phyloP scores from a whole-genome alignment of 345 rosid genomes.

The Populus tremula region DNA sequence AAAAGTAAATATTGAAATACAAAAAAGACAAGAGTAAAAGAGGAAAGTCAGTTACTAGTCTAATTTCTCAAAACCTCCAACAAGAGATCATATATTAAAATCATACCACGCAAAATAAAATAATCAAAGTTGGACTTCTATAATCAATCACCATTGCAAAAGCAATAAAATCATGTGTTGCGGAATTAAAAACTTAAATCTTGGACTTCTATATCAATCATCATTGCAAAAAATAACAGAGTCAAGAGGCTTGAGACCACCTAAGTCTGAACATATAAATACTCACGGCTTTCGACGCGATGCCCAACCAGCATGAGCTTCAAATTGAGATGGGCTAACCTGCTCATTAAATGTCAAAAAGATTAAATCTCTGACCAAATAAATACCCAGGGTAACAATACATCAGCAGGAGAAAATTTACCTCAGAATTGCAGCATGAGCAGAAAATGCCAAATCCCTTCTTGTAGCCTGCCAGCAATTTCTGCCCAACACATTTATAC shows the following conservation, averaged over 20 bases:
- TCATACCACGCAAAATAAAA: not conserved
- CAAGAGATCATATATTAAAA: not conserved
- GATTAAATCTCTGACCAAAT: constrained; percentile 10
- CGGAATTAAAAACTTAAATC: not conserved
- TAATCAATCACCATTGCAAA: not conserved
- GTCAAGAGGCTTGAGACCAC: not conserved
- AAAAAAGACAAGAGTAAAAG: not conserved
- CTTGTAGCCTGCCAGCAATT: constrained; percentile 77
- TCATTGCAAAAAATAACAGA: not conserved
- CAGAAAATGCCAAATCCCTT: constrained; percentile 79
- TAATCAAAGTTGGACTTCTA: not conserved
- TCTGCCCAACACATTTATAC: constrained; percentile 46
- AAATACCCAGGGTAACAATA: constrained; percentile 11
- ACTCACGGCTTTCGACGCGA: constrained; percentile 94
- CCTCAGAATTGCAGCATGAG: constrained; percentile 78
- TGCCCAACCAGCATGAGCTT: constrained; percentile 97
- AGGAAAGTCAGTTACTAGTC: not conserved
- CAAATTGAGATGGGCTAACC: constrained; percentile 90
- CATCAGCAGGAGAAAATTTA: constrained; percentile 26
- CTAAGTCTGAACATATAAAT: not conserved
- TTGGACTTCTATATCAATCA: not conserved
- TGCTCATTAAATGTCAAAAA: constrained; percentile 36
- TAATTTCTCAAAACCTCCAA: not conserved
- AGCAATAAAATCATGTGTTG: not conserved
- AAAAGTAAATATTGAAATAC: not conserved